These are phyloP conservation scores for Trypanosoma conorhini DNA, from an alignment of 208 protist genomes.

Conservation along the genomic window DNA sequence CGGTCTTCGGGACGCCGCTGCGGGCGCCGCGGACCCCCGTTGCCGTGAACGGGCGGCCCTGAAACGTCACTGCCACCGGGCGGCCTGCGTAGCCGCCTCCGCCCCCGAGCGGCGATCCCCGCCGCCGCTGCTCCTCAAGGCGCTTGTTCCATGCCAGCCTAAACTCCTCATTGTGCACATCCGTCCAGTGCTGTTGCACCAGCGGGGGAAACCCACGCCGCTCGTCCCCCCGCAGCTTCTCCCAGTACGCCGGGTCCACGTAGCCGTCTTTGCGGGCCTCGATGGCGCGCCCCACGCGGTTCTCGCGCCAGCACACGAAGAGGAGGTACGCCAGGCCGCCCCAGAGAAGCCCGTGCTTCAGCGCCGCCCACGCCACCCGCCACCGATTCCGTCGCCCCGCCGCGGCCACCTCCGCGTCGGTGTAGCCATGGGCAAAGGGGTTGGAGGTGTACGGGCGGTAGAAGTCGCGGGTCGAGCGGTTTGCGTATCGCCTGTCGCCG, in stretches of 20 bases:
- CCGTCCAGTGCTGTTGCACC: conserved; percentile 19
- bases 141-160: conserved; percentile 23
- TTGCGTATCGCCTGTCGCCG: conserved; percentile 16
- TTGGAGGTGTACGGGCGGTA: conserved; percentile 45
- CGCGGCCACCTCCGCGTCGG: conserved; percentile 29
- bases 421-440: conserved; percentile 40
- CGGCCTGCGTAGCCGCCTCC: conserved; percentile 2
- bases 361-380: conserved; percentile 13
- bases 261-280: conserved; percentile 35
- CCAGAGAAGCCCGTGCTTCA: conserved; percentile 40
- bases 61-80: conserved; percentile 38
- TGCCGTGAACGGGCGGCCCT: conserved; percentile 51
- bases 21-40: conserved; percentile 40
- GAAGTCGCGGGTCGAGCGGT: conserved; percentile 44
- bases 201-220: conserved; percentile 3
- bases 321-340: conserved; percentile 36
- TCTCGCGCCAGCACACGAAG: conserved; percentile 28
- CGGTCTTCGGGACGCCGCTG: conserved; percentile 8
- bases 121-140: conserved; percentile 12
- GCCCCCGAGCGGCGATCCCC: background rate
- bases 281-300: conserved; percentile 40
- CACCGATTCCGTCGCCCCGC: conserved; percentile 28
- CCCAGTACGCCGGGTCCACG: conserved; percentile 18
- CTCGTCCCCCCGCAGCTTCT: conserved; percentile 12
- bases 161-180: conserved; percentile 23